Evolutionary conservation across 1,284 basidiomycete species (phyloP).

Genomic region (Ustilago bromivora): DNA sequence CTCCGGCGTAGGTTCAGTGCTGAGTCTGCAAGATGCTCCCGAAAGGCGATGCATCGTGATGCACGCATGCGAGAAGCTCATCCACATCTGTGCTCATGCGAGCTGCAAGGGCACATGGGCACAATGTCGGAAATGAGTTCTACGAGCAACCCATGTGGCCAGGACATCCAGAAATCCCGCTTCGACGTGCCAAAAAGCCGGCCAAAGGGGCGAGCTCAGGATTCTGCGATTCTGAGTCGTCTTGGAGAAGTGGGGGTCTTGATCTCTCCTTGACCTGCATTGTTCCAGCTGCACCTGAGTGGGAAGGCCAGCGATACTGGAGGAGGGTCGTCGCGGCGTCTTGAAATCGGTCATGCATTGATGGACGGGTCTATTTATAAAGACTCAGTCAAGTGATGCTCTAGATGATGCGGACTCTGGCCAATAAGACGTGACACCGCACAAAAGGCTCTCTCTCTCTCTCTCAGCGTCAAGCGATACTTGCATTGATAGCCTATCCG

Average conservation of each 20-base stretch:
- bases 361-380: background rate
- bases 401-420: background rate
- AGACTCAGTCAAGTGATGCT: background rate
- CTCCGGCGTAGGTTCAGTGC: background rate
- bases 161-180: background rate
- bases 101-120: background rate
- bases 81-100: background rate
- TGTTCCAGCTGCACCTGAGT: background rate
- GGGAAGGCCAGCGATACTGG: background rate
- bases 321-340: background rate
- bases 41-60: background rate
- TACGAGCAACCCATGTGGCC: background rate
- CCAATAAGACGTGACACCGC: background rate
- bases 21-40: background rate
- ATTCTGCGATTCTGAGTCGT: background rate
- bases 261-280: background rate
- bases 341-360: background rate
- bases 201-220: background rate
- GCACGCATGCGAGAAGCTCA: background rate
- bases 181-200: background rate
- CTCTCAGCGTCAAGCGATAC: background rate
- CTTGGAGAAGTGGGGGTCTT: background rate
- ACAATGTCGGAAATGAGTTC: conserved; percentile 2
- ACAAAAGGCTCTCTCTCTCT: no score
- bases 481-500: background rate